phyloP scores from a whole-genome alignment of 495 filamentous ascomycete genomes.

The Aspergillus avenaceus region DNA sequence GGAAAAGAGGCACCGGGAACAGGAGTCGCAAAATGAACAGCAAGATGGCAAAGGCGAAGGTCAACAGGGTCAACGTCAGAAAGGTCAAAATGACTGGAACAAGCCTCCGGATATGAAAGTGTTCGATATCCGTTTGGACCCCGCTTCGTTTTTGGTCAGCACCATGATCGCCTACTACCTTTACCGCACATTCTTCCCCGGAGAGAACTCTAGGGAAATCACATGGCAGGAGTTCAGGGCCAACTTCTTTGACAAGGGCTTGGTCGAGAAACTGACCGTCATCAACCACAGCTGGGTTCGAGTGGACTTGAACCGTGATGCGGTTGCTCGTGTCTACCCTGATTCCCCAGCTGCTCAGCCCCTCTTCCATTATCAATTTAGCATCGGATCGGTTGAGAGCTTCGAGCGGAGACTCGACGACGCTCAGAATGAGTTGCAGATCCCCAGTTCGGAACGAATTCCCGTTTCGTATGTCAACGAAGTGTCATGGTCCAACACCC shows the following conservation, averaged over 20 bases:
- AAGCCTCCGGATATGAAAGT: constrained; percentile 24
- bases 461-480: constrained; percentile 84
- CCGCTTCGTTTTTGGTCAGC: constrained; percentile 49
- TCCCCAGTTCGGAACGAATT: constrained; percentile 80
- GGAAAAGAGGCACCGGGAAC: constrained; percentile 33
- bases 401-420: constrained; percentile 86
- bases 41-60: constrained; percentile 2
- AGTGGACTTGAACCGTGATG: constrained; percentile 81
- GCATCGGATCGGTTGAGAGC: constrained; percentile 87
- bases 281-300: constrained; percentile 69
- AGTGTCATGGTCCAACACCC: constrained; percentile 56
- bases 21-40: constrained; percentile 26
- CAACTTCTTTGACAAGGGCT: constrained; percentile 90
- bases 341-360: constrained; percentile 69
- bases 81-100: constrained; percentile 21
- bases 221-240: constrained; percentile 95
- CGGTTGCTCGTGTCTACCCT: constrained; percentile 70
- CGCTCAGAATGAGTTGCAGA: constrained; percentile 79
- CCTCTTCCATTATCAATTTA: constrained; percentile 86
- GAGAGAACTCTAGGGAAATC: constrained; percentile 72
- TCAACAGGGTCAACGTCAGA: constrained; percentile 18
- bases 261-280: constrained; percentile 88
- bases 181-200: constrained; percentile 57
- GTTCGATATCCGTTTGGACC: constrained; percentile 53
- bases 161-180: constrained; percentile 59